Evolutionary conservation across 345 rosid species (phyloP).

Genomic region (Clarkia xantiana): DNA sequence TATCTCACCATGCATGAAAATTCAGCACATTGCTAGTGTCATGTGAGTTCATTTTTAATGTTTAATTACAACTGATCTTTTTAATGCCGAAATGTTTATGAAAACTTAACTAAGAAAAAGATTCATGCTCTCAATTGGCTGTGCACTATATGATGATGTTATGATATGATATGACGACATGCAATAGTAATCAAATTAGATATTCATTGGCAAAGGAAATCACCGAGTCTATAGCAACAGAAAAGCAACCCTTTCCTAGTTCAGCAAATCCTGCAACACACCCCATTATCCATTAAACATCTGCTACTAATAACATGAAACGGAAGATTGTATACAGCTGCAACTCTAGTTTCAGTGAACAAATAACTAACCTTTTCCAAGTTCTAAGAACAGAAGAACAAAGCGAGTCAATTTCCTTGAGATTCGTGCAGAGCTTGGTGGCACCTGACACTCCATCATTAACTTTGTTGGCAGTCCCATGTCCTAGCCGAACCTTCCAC

Average conservation of each 20-base stretch:
- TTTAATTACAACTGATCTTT: too few relatives aligned
- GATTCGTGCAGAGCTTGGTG: conserved; percentile 28
- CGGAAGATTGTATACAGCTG: background rate
- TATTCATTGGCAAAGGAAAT: background rate
- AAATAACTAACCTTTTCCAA: conserved; percentile 38
- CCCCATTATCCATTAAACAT: conserved; percentile 6
- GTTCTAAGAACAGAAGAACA: conserved; percentile 42
- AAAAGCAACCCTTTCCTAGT: conserved; percentile 46
- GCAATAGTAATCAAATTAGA: background rate
- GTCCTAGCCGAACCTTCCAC: conserved; percentile 40
- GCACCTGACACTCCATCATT: conserved; percentile 17
- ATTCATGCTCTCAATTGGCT: too few relatives aligned
- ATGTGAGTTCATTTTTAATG: background rate
- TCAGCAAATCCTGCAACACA: conserved; percentile 44
- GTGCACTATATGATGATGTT: too few relatives aligned
- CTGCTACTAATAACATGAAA: background rate
- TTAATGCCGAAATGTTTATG: too few relatives aligned
- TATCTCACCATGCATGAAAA: conserved; percentile 1
- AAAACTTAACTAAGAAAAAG: too few relatives aligned
- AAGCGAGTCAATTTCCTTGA: conserved; percentile 46
- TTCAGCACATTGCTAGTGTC: background rate
- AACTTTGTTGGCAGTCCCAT: conserved; percentile 13
- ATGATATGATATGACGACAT: background rate
- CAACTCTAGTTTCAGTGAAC: background rate
- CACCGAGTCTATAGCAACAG: conserved; percentile 73